Percentiles rank a stretch among this genome's conserved stretches.
phyloP scores from a whole-genome alignment of 495 filamentous ascomycete species.

The Xylona heveae region DNA sequence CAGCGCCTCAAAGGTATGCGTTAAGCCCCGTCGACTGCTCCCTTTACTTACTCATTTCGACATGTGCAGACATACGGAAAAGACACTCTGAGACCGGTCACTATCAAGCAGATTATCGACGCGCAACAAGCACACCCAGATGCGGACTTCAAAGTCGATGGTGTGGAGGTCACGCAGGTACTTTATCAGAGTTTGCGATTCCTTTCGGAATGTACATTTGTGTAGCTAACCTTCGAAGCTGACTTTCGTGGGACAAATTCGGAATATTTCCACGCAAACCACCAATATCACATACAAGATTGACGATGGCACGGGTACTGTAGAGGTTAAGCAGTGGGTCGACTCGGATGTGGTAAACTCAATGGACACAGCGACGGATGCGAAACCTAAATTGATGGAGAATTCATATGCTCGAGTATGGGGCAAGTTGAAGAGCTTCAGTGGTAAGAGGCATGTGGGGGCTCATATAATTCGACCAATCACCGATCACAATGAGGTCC shows the following conservation, averaged over 20 bases:
- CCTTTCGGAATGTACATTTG: not conserved
- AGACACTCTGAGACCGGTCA: constrained; percentile 73
- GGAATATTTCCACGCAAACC: constrained; percentile 61
- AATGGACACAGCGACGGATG: constrained; percentile 24
- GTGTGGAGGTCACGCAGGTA: constrained; percentile 35
- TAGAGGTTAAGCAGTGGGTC: constrained; percentile 88
- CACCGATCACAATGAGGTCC: constrained; percentile 73
- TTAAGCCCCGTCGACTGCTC: not conserved
- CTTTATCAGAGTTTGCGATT: not conserved
- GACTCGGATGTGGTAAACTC: constrained; percentile 36
- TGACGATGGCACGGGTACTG: constrained; percentile 82
- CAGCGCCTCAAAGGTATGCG: constrained; percentile 19
- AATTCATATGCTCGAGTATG: constrained; percentile 67
- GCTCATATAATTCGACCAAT: constrained; percentile 65
- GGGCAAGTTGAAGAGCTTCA: constrained; percentile 57
- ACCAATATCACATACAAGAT: constrained; percentile 83
- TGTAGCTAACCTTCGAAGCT: constrained; percentile 24
- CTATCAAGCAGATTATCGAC: constrained; percentile 82
- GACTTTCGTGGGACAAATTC: constrained; percentile 76
- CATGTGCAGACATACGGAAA: constrained; percentile 27
- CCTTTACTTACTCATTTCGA: constrained; percentile 6
- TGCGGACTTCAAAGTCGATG: constrained; percentile 60
- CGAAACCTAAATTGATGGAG: constrained; percentile 30
- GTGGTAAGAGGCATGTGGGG: constrained; percentile 56
- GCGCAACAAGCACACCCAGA: constrained; percentile 52